A percentile compares a stretch with the other conserved stretches of the same genome.
Evolutionary conservation across 2,329 filamentous ascomycete species (phyloP).

Genomic region (Diaporthe helianthi): DNA sequence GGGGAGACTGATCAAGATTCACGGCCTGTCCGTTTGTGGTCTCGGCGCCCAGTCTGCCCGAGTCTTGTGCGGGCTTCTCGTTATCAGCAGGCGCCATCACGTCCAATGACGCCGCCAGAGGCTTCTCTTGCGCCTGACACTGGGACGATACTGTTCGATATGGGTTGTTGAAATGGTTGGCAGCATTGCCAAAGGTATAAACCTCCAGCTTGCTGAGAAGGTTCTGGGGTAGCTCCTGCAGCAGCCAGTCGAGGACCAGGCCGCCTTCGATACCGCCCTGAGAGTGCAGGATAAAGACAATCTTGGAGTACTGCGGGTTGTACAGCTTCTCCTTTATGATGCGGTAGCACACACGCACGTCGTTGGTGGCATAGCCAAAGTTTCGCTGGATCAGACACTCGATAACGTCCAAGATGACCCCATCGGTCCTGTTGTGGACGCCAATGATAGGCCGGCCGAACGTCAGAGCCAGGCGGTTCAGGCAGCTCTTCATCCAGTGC

Average conservation of each 20-base stretch:
- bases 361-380: conserved; percentile 73
- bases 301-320: conserved; percentile 67
- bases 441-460: conserved; percentile 76
- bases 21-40: background rate
- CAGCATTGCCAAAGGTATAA: conserved; percentile 79
- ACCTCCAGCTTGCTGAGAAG: conserved; percentile 74
- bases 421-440: conserved; percentile 78
- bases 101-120: conserved; percentile 44
- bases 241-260: conserved; percentile 77
- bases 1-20: background rate
- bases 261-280: conserved; percentile 80
- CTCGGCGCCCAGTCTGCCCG: background rate
- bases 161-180: conserved; percentile 85
- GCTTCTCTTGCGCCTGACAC: conserved; percentile 45
- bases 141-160: conserved; percentile 59
- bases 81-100: conserved; percentile 35
- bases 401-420: conserved; percentile 77
- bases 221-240: conserved; percentile 73
- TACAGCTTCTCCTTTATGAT: conserved; percentile 70
- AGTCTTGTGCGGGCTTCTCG: too few species aligned
- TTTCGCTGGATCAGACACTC: conserved; percentile 81
- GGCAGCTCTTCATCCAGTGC: conserved; percentile 73
- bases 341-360: conserved; percentile 68
- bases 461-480: conserved; percentile 74
- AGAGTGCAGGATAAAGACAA: conserved; percentile 77